These are phyloP conservation scores for Lichtheimia ornata DNA, from an alignment of 371 early-diverging fungal genomes.

Conservation along the genomic window DNA sequence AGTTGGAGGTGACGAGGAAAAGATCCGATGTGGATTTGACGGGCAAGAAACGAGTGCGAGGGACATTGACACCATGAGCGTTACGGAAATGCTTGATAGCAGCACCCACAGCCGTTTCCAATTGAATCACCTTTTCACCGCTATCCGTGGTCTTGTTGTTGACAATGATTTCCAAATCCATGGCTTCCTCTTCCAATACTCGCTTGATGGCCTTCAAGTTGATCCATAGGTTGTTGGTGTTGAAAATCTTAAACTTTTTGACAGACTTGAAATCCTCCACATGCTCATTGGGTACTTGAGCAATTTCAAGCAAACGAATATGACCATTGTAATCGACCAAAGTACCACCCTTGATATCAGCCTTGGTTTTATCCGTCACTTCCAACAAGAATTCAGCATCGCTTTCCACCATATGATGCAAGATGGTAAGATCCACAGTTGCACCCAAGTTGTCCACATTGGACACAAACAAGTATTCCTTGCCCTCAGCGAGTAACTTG, in stretches of 20 bases:
- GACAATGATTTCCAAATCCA: slow-evolving; percentile 97
- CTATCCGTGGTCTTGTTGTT: slow-evolving; percentile 90
- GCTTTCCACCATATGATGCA: slow-evolving; percentile 90
- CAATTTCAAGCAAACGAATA: slow-evolving; percentile 97
- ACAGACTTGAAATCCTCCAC: slow-evolving; percentile 99
- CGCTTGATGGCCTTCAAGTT: slow-evolving; percentile 95
- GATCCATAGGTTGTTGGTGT: slow-evolving; percentile 99
- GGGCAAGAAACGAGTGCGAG: slow-evolving; percentile 97
- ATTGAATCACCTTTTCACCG: slow-evolving; percentile 97
- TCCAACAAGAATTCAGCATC: slow-evolving; percentile 99
- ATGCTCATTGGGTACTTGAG: slow-evolving; percentile 98
- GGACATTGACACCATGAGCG: slow-evolving; percentile 98
- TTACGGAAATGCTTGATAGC: slow-evolving; percentile 98
- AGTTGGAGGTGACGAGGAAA: slow-evolving; percentile 95
- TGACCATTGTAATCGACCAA: slow-evolving; percentile 97
- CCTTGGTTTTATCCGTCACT: slow-evolving; percentile 99
- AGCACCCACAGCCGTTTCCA: slow-evolving; percentile 99
- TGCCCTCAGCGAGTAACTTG: slow-evolving; percentile 93
- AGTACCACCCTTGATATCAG: slow-evolving; percentile 99
- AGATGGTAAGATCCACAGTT: slow-evolving; percentile 93
- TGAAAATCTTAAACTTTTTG: slow-evolving; percentile 99
- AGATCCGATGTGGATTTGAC: slow-evolving; percentile 99
- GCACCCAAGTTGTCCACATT: slow-evolving; percentile 99
- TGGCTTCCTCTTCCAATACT: slow-evolving; percentile 76
- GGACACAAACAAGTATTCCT: slow-evolving; percentile 98